These are phyloP conservation scores for Boletus rufocinnamomeus DNA, from an alignment of 768 basidiomycete species.

Conservation along the genomic window DNA sequence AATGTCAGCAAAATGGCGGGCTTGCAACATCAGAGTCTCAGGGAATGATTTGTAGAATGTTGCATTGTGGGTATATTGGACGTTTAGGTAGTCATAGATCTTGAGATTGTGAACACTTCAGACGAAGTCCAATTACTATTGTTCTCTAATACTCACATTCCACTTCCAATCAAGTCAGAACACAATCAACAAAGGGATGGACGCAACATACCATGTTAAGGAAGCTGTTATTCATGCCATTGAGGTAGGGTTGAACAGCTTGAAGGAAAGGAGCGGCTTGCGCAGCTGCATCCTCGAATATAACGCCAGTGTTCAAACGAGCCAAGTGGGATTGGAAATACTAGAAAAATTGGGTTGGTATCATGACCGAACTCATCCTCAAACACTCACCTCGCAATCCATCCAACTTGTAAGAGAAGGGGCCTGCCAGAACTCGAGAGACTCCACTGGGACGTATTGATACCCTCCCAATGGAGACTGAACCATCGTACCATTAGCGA, in stretches of 20 bases:
- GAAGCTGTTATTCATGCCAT: slow-evolving; percentile 60
- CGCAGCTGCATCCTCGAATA: slow-evolving; percentile 58
- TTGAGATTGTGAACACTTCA: slow-evolving; percentile 27
- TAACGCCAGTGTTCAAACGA: slow-evolving; percentile 24
- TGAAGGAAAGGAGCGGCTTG: slow-evolving; percentile 67
- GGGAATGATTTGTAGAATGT: slow-evolving; percentile 75
- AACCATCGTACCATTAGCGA: slow-evolving; percentile 72
- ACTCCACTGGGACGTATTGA: slow-evolving; percentile 69
- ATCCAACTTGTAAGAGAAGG: slow-evolving; percentile 83
- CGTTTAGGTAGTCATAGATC: slow-evolving; percentile 78
- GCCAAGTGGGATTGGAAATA: slow-evolving; percentile 30
- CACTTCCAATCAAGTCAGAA: slow-evolving; percentile 47
- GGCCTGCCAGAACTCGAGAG: slow-evolving; percentile 56
- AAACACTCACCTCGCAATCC: slow-evolving; percentile 47
- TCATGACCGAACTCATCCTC: background rate
- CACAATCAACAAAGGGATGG: slow-evolving; percentile 1
- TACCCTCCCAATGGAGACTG: slow-evolving; percentile 80
- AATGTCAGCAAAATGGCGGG: slow-evolving; percentile 74
- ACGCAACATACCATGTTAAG: slow-evolving; percentile 60
- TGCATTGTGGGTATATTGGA: slow-evolving; percentile 77
- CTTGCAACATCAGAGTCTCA: slow-evolving; percentile 67
- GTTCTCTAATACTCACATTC: slow-evolving; percentile 55
- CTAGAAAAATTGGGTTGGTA: slow-evolving; percentile 10
- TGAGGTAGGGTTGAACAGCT: slow-evolving; percentile 64
- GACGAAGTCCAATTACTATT: background rate